Evolutionary conservation across 805 yeast genomes (phyloP), one percentile per base, ranked within the genome.

Genomic region (Candida schatavii): DNA sequence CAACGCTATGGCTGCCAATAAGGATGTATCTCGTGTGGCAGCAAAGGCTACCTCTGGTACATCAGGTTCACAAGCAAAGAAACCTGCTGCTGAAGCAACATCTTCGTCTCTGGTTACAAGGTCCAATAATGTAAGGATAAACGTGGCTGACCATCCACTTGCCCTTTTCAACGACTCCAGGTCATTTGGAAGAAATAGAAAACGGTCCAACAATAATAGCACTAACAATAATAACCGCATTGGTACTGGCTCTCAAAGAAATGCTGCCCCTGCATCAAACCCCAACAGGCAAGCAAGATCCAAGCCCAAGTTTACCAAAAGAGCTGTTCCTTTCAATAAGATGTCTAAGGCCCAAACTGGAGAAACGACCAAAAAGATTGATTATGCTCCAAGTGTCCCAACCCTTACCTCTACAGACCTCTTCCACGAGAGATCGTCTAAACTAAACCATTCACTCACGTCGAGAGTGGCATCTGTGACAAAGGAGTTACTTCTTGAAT

Each of bases 401-500:
- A 19, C 39, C 11, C 42, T 62, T 25, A 42, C 38, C 22, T 62
- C 56, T 10, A 56, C 54, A 46, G 55, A 60, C 17, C 66, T 70
- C 46, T 59, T 70, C 41, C 57, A 70, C 49, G 73, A 72, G 5
- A 68, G 69, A 51, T 50, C 62, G 5, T 47, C 71, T 26, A 50
- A 55, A 37, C 46, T 62, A 35, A 57, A 57, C 45, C 44, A 63
- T 5, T 44, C 59, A 26, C 42, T 57, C 9, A 46, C 60, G 15
- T 52, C 69, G 6, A 57, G 74, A 47, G 60, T 68, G 9, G 69
- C 73, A 2, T 64, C 73, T 35, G 60, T 70, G 37, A 57, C 71
- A 41, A 70, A 70, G 52, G 61, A 64, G 31, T 51, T 60, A 23
- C 61, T 70, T 46, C 44, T 65, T 37, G 55, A 56, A 34, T 66